Base-by-base conservation (phyloP, 805 yeast genomes). In the Ogataea trehaloabstinens region DNA sequence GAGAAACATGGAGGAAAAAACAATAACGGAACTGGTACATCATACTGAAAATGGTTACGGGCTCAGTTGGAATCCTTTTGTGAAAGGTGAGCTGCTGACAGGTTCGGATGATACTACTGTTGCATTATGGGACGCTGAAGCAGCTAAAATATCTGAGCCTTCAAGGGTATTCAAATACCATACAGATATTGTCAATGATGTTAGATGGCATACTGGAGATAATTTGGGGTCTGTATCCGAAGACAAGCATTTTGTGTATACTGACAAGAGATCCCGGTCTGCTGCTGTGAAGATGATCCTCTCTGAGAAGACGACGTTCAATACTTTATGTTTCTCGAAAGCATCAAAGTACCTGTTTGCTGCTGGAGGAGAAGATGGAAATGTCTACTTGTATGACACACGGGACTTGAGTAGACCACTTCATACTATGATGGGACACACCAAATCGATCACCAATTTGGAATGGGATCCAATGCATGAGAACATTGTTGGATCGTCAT, bases 351-450 rank as follows among this genome's bases (percentile, higher is more conserved):
- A 84, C 52, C 59, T 85, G 31, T 57, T 80, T 28, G 88, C 88
- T 0, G 70, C 82, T 3, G 93, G 90, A 5, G 80, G 85, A 37
- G 74, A 79, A 25, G 85, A 82, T 53, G 71, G 85, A 6, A 78
- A 79, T 43, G 73, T 84, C 27, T 76, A 76, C 39, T 57, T 85
- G n/a, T 73, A 80, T 44, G 93, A 85, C 53, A 51, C 76, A 24
- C 70, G 93, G 52, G 45, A 55, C 3, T 44, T 52, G 22, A 37
- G 42, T 5, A 63, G 66, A 4, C 64, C 71, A 18, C 66, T 85
- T 8, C 93, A 85, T 56, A 71, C 82, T 3, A 82, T 85, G 80
- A 71, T 81, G 76, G 93, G 93, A 1, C 96, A 88, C 52, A 78
- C 82, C 3, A 86, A 76, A 22, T 63, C 84, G 1, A 77, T 88